Base-by-base conservation (phyloP, 129 eudicot genomes). In the Smallanthus sonchifolius region DNA sequence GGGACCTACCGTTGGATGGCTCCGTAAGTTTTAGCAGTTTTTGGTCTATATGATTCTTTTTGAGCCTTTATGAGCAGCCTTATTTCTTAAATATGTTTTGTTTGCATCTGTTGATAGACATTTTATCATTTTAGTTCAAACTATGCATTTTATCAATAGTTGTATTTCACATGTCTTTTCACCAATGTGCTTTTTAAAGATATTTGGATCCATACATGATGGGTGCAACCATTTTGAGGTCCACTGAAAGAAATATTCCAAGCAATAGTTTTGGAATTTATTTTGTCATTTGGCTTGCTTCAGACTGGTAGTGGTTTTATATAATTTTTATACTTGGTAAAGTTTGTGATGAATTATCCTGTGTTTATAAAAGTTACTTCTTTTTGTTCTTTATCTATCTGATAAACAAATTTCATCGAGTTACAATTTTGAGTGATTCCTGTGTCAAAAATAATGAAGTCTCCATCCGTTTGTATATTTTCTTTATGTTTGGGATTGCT, bases 1-100 rank as follows among this genome's bases (percentile, higher is more conserved):
- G 98, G 98, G 68, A 94, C 98, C 2, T 94, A 94, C 67, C 97
- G 98, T 67, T 94, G 98, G 98, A 94, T 94, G 98, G 98, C 97
- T 78, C 98, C 98, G 98, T 94, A 86, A 90, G 96, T 72, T 51
- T 75, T 61, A 0, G 30, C 3, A 4, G 9, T 6, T 52, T 52
- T 6, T 52, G 28, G 20, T 24, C 20, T 48, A 15, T 15, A 14
- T 48, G 54, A 48, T 48, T 48, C 19, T 40, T 48, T 36, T 8
- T 36, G 1, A 17, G 30, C 2, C 24, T 10, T 16, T 2, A 30
- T 19, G 16, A 49, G 38, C 69, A 30, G 34, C 51, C 51, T 24
- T 24, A 24, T 34, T 60, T 14, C 69, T 60, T 61, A 57, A 42
- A 37, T 59, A 38, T 73, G 30, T 60, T 28, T 57, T 42, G 57